phyloP scores from a whole-genome alignment of 73 alveolate species.

The Effrenium voratum region DNA sequence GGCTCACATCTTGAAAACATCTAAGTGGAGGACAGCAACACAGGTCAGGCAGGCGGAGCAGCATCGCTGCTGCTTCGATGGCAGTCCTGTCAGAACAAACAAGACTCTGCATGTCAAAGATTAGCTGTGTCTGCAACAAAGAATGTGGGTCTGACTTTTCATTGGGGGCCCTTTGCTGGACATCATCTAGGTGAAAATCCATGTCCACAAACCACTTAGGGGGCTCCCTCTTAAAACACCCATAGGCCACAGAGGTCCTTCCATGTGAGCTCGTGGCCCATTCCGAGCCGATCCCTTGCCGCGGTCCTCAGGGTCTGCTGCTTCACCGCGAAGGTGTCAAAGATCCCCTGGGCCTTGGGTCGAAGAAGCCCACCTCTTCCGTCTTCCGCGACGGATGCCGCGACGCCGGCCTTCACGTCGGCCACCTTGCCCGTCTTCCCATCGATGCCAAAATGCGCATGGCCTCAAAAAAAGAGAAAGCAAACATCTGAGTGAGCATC shows the following conservation, averaged over 20 bases:
- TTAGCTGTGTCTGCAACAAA: too few relatives aligned
- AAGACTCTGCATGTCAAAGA: too few relatives aligned
- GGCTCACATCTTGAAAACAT: background rate
- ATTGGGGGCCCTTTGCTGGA: too few relatives aligned
- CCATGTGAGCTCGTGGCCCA: too few relatives aligned
- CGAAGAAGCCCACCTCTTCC: background rate
- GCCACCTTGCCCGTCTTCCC: slow-evolving; percentile 99
- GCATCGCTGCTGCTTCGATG: slow-evolving; percentile 98
- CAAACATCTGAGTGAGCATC: too few relatives aligned
- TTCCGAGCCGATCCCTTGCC: too few relatives aligned
- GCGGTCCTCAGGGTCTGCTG: slow-evolving; percentile 97
- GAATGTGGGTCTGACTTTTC: too few relatives aligned
- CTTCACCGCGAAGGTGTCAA: slow-evolving; percentile 99
- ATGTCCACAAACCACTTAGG: too few relatives aligned
- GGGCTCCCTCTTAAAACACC: too few relatives aligned
- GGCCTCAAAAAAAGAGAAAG: background rate
- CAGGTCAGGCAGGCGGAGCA: slow-evolving; percentile 95
- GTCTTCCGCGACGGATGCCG: slow-evolving; percentile 95
- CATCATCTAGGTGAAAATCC: too few relatives aligned
- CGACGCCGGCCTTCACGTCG: slow-evolving; percentile 96
- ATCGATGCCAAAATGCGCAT: slow-evolving; percentile 97
- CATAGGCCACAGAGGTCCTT: too few relatives aligned
- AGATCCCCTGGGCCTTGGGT: slow-evolving; percentile 97
- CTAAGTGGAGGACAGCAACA: background rate
- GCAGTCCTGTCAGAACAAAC: slow-evolving; percentile 60